A percentile compares a stretch with the other conserved stretches of the same genome.
These are phyloP conservation scores for Smallanthus sonchifolius DNA, from an alignment of 129 eudicot species.

Conservation along the genomic window DNA sequence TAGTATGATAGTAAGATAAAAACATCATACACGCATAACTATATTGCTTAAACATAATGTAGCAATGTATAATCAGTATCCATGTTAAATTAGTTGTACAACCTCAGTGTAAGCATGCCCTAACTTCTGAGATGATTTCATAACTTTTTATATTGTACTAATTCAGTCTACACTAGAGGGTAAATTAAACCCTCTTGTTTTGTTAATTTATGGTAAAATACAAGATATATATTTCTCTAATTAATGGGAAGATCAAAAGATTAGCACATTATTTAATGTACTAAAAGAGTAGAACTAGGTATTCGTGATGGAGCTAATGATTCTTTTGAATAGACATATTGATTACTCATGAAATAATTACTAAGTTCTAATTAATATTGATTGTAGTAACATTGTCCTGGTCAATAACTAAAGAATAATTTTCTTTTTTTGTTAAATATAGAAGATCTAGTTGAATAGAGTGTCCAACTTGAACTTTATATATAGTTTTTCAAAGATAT, in stretches of 20 bases:
- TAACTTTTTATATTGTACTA: neutral
- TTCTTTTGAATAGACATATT: slow-evolving; percentile 7
- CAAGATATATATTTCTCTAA: neutral
- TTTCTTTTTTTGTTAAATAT: neutral
- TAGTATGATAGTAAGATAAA: neutral
- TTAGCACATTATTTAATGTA: slow-evolving; percentile 3
- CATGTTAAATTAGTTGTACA: neutral
- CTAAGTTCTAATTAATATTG: slow-evolving; percentile 5
- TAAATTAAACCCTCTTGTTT: slow-evolving; percentile 2
- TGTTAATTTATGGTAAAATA: neutral
- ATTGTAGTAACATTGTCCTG: slow-evolving; percentile 18
- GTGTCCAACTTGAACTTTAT: neutral
- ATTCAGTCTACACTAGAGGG: neutral
- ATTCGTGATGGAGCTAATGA: slow-evolving; percentile 30
- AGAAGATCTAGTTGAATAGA: slow-evolving; percentile 8
- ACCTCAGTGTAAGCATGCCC: slow-evolving; percentile 12
- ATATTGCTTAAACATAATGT: neutral
- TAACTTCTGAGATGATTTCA: neutral
- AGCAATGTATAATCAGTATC: neutral
- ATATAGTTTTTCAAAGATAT: neutral
- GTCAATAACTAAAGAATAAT: slow-evolving; percentile 33
- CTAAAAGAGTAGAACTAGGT: slow-evolving; percentile 19
- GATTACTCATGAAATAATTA: slow-evolving; percentile 14
- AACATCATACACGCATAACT: neutral
- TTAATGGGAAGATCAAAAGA: slow-evolving; percentile 1